Percentiles rank a stretch among this genome's conserved stretches.
phyloP scores from a whole-genome alignment of 2,329 filamentous ascomycete species.

The Penicillium sp. region DNA sequence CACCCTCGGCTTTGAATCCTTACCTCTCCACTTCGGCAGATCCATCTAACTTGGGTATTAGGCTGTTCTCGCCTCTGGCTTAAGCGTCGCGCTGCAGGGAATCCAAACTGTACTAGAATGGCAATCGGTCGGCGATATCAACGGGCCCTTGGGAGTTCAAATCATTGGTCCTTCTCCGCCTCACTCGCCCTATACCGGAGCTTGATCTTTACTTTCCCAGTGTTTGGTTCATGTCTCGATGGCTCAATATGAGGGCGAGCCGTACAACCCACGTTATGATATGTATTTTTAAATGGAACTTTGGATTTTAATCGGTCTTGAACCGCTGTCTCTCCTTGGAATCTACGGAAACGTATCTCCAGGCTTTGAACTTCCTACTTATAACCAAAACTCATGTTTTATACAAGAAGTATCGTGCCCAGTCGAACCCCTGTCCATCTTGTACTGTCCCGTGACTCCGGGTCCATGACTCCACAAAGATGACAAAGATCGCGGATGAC shows the following conservation, averaged over 20 bases:
- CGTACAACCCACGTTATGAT: slow-evolving; percentile 11
- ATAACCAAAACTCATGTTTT: no score
- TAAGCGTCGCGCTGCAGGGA: slow-evolving; percentile 28
- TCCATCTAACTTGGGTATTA: slow-evolving; percentile 24
- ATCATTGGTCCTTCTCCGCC: background rate
- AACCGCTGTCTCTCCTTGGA: background rate
- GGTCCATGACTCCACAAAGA: background rate
- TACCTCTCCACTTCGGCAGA: background rate
- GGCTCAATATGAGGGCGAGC: slow-evolving; percentile 5
- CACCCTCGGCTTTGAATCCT: background rate
- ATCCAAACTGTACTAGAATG: background rate
- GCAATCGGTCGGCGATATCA: background rate
- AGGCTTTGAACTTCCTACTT: no score
- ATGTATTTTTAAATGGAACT: slow-evolving; percentile 33
- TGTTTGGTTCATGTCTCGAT: background rate
- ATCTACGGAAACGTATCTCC: background rate
- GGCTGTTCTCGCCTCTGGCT: slow-evolving; percentile 48
- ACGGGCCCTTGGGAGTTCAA: background rate
- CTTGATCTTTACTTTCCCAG: background rate
- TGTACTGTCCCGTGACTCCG: background rate
- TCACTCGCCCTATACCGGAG: background rate
- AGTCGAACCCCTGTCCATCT: background rate
- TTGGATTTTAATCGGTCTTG: background rate
- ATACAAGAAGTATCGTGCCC: background rate
- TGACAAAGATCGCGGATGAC: background rate